phyloP scores from a whole-genome alignment of 2,329 filamentous ascomycete species.

The Arthrobotrys megalospora region DNA sequence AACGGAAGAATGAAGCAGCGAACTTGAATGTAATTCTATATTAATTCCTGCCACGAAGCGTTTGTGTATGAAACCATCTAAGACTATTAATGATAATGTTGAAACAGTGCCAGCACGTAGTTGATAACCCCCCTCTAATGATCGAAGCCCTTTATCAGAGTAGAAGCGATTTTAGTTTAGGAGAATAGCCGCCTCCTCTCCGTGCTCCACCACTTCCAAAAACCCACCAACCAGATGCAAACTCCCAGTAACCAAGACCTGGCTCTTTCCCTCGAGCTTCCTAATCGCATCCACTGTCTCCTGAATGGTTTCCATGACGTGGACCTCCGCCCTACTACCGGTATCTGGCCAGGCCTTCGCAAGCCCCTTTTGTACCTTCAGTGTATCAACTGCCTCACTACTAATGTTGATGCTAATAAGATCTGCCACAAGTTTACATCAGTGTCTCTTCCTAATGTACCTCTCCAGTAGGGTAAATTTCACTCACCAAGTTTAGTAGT shows the following conservation, averaged over 20 bases:
- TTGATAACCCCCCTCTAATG: not conserved
- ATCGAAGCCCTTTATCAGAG: too few relatives aligned
- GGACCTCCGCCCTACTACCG: constrained; percentile 71
- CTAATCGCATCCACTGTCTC: constrained; percentile 77
- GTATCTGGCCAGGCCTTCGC: constrained; percentile 75
- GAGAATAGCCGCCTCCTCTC: constrained; percentile 33
- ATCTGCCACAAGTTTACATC: constrained; percentile 67
- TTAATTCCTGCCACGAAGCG: not conserved
- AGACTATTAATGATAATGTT: not conserved
- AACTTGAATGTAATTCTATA: not conserved
- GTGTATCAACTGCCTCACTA: constrained; percentile 72
- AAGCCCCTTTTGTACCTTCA: constrained; percentile 78
- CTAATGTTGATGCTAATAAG: constrained; percentile 76
- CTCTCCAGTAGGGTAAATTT: not conserved
- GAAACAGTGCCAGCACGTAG: constrained; percentile 3
- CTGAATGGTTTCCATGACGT: constrained; percentile 77
- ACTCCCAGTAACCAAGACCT: constrained; percentile 84
- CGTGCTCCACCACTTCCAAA: constrained; percentile 77
- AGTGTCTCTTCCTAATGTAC: not conserved
- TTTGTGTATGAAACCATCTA: not conserved
- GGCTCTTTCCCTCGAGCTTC: constrained; percentile 69
- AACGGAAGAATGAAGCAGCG: too few relatives aligned
- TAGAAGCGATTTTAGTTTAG: constrained; percentile 4
- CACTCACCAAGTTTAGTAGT: constrained; percentile 71
- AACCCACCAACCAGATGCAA: constrained; percentile 86